A percentile compares a stretch with the other conserved stretches of the same genome.
phyloP scores from a whole-genome alignment of 2,329 filamentous ascomycete species.

The Pseudocercospora musae region DNA sequence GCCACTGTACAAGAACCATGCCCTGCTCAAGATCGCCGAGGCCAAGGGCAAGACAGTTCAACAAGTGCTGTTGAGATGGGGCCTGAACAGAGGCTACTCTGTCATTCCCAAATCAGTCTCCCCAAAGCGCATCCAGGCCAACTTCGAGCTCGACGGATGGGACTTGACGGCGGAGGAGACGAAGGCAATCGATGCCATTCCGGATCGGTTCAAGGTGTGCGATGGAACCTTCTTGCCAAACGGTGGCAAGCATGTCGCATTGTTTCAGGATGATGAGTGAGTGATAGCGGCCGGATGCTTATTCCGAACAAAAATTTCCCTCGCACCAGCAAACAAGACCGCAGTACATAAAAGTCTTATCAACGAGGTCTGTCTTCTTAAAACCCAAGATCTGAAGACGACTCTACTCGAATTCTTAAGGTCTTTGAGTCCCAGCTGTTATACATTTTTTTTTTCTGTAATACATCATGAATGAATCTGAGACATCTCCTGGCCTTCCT shows the following conservation, averaged over 20 bases:
- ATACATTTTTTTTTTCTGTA: no score
- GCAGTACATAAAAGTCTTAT: background rate
- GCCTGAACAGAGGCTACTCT: constrained; percentile 73
- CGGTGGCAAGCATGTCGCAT: constrained; percentile 17
- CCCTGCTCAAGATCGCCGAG: constrained; percentile 57
- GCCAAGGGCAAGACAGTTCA: constrained; percentile 66
- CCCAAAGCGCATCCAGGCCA: constrained; percentile 67
- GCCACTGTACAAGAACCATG: constrained; percentile 64
- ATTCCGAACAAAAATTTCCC: no score
- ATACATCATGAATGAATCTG: no score
- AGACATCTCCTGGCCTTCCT: no score
- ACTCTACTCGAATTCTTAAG: no score
- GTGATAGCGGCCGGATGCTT: background rate
- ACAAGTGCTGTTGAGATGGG: constrained; percentile 78
- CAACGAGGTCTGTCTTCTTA: background rate
- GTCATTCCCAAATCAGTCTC: constrained; percentile 85
- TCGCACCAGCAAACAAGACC: background rate
- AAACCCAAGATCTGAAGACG: background rate
- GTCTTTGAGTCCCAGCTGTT: background rate
- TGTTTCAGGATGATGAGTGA: constrained; percentile 19
- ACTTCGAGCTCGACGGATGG: constrained; percentile 73
- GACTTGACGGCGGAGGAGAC: constrained; percentile 70
- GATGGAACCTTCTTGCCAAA: constrained; percentile 41
- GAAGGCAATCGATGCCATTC: constrained; percentile 62
- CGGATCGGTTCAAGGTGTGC: constrained; percentile 80